Percentiles rank a stretch among this genome's conserved stretches.
phyloP scores from a whole-genome alignment of 805 yeast species.

The Starmerella floris region DNA sequence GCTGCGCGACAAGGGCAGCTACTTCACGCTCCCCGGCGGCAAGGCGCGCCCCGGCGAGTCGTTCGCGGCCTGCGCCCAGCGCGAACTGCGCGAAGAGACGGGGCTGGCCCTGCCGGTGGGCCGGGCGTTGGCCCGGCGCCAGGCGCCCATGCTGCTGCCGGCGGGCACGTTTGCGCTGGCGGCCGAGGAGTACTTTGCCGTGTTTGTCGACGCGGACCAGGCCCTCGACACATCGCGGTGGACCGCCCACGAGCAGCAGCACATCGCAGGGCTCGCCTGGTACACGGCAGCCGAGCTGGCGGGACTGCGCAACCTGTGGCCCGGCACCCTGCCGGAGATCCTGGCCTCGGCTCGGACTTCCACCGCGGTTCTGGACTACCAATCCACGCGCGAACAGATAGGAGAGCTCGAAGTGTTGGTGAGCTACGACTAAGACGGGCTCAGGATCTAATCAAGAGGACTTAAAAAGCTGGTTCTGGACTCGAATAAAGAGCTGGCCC shows the following conservation, averaged over 20 bases:
- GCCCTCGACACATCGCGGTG: constrained; percentile 9
- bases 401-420: constrained; percentile 12
- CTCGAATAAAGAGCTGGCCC: too few relatives aligned
- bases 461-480: too few relatives aligned
- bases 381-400: constrained; percentile 12
- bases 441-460: too few relatives aligned
- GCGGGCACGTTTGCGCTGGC: constrained; percentile 15
- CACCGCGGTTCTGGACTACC: neutral
- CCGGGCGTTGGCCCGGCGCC: constrained; percentile 10
- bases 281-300: constrained; percentile 8
- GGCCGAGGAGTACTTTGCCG: constrained; percentile 15
- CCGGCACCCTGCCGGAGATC: constrained; percentile 11
- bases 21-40: constrained; percentile 19
- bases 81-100: constrained; percentile 19
- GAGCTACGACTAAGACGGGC: too few relatives aligned
- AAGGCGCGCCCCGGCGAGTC: constrained; percentile 8
- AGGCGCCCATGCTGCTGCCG: constrained; percentile 15
- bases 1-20: constrained; percentile 14
- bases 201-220: constrained; percentile 1
- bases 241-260: constrained; percentile 11
- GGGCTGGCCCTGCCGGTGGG: constrained; percentile 8
- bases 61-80: constrained; percentile 12
- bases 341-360: constrained; percentile 3
- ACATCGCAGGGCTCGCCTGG: constrained; percentile 12
- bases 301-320: constrained; percentile 13